Evolutionary conservation across 1,284 basidiomycete species (phyloP), one percentile per base, ranked within the genome.

Genomic region (Malassezia cuniculi): DNA sequence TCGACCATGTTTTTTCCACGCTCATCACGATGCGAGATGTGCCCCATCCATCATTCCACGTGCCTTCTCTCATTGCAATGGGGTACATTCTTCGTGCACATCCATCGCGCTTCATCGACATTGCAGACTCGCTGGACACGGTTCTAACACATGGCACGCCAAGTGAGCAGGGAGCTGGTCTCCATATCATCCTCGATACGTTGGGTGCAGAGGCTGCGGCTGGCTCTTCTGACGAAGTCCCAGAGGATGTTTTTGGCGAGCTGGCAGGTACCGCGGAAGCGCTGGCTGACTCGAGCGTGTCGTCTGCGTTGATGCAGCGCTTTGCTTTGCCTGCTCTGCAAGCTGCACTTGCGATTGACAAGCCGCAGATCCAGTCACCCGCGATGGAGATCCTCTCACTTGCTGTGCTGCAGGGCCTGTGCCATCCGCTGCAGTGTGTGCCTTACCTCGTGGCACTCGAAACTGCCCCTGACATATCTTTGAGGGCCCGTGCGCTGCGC

Each of bases 211-310:
- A 64, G 19, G 22, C 48, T 33, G 10, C n/a, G 10, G 12, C 25
- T 15, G 20, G n/a, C 27, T 11, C 25, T 34, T 39, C 45, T 11
- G 48, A 55, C 27, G 56, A 69, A 1, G 80, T 86, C 30, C 55
- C 39, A 14, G 43, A 50, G 20, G 53, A 63, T 57, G 85, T 94
- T 78, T 42, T 34, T 5, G 79, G 81, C 2, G 83, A 94, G 55
- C 72, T 99, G 2, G 82, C 94, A 6, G 93, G 93, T 2, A 89
- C 89, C 56, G 85, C 85, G 0, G 82, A 85, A 54, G 82, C 80
- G 0, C 87, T 94, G 65, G 85, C 86, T 0, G 90, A 97, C 58
- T 93, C 90, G 81, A 87, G 89, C 29, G 84, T 94, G 36, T 85
- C 83, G 64, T 89, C 87, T 1, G 82, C 85, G 3, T 75, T 97